phyloP scores from a whole-genome alignment of 1,284 basidiomycete genomes.

The Boletus nobilissimus region DNA sequence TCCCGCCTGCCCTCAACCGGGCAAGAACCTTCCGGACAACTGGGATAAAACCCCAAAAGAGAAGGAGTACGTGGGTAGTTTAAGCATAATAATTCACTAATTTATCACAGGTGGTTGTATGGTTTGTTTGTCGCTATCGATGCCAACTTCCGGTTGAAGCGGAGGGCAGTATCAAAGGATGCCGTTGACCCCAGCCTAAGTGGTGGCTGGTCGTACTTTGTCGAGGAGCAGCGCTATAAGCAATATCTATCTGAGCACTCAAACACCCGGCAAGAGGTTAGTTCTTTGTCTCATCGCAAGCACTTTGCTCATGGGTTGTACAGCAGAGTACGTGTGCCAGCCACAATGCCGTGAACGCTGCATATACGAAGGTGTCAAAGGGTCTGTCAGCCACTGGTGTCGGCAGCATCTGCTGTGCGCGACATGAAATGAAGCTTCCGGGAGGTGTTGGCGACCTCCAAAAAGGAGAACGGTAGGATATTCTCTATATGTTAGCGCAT shows the following conservation, averaged over 20 bases:
- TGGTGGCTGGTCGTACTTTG: slow-evolving; percentile 42
- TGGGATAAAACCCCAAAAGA: not conserved
- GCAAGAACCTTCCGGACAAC: not conserved
- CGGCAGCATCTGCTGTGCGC: not conserved
- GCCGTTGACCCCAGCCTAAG: slow-evolving; percentile 39
- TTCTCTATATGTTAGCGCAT: too few relatives aligned
- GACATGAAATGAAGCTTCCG: not conserved
- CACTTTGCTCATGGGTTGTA: too few relatives aligned
- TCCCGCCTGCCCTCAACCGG: not conserved
- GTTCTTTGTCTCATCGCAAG: too few relatives aligned
- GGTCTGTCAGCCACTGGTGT: not conserved
- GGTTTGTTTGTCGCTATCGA: not conserved
- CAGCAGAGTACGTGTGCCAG: too few relatives aligned
- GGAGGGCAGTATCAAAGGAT: slow-evolving; percentile 30
- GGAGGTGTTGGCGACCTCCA: not conserved
- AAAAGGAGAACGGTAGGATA: not conserved
- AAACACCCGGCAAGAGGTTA: not conserved
- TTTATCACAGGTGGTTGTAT: not conserved
- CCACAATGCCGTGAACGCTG: not conserved
- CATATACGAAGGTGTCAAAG: not conserved
- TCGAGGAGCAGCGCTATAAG: slow-evolving; percentile 7
- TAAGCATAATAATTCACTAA: too few relatives aligned
- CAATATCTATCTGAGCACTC: not conserved
- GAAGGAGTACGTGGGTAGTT: not conserved
- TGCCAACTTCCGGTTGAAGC: slow-evolving; percentile 44